These are phyloP conservation scores for Poa annua DNA, from an alignment of 176 grass and related monocot species.

Conservation along the genomic window DNA sequence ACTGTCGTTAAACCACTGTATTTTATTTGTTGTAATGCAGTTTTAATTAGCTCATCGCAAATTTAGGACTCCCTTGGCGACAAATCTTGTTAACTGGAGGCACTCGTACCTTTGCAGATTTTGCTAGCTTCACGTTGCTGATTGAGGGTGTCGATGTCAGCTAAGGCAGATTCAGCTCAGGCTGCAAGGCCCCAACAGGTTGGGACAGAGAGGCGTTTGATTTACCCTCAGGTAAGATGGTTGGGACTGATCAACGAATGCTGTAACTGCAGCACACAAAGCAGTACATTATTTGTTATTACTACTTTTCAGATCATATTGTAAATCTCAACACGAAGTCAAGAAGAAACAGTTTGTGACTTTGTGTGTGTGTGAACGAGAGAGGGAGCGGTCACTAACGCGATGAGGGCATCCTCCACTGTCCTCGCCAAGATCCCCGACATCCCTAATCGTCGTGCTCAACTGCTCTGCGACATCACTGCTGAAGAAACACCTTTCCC, in stretches of 20 bases:
- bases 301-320: not conserved
- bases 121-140: constrained; percentile 78
- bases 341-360: not conserved
- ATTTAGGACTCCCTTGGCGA: not conserved
- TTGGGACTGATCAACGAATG: constrained; percentile 63
- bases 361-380: not conserved
- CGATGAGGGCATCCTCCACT: constrained; percentile 83
- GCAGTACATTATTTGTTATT: not conserved
- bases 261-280: constrained; percentile 60
- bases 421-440: constrained; percentile 86
- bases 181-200: constrained; percentile 43
- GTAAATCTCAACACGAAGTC: not conserved
- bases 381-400: constrained; percentile 49
- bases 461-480: too few species aligned
- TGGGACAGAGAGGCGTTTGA: not conserved
- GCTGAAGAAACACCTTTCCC: too few species aligned
- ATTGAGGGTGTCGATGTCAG: constrained; percentile 61
- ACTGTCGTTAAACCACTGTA: constrained; percentile 95
- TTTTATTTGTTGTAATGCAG: not conserved
- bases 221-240: constrained; percentile 61
- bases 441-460: constrained; percentile 56
- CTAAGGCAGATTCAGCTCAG: constrained; percentile 79
- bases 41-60: not conserved
- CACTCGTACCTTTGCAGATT: constrained; percentile 62
- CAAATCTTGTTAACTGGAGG: not conserved